Conservation (phyloP, 2,329 filamentous ascomycete genomes). For the Ophiostoma montium region DNA sequence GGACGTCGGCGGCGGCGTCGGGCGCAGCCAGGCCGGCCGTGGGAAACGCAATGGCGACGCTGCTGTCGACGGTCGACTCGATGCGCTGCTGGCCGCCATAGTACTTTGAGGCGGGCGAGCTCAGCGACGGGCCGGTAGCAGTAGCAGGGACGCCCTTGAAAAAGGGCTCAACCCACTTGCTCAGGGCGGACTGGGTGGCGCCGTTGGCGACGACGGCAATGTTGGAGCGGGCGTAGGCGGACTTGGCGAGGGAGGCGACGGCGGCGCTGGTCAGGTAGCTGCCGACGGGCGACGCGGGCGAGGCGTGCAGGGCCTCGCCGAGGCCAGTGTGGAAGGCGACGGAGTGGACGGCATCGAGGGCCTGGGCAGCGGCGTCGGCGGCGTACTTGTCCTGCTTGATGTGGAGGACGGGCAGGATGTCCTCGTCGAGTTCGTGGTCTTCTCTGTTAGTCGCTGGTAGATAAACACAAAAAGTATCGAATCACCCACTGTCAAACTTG, state of each 20-base stretch:
- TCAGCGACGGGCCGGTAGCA: slow-evolving; percentile 27
- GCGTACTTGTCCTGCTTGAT: slow-evolving; percentile 62
- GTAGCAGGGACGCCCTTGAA: slow-evolving; percentile 57
- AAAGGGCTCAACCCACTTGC: slow-evolving; percentile 88
- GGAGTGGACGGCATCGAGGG: slow-evolving; percentile 72
- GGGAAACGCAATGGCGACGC: slow-evolving; percentile 82
- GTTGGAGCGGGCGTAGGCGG: slow-evolving; percentile 78
- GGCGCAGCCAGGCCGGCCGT: slow-evolving; percentile 68
- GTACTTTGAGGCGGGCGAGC: slow-evolving; percentile 64
- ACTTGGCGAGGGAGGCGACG: slow-evolving; percentile 60
- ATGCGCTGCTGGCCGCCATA: slow-evolving; percentile 89
- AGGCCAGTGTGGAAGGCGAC: slow-evolving; percentile 90
- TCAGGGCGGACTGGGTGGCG: slow-evolving; percentile 57
- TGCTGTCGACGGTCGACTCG: slow-evolving; percentile 61
- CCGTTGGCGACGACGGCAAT: slow-evolving; percentile 87
- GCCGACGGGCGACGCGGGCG: slow-evolving; percentile 54
- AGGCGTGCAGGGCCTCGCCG: slow-evolving; percentile 61
- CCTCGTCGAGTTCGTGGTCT: slow-evolving; percentile 87
- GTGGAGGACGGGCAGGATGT: slow-evolving; percentile 64
- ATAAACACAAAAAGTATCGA: too few relatives aligned
- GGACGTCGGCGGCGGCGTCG: slow-evolving; percentile 81
- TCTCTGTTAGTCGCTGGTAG: not conserved
- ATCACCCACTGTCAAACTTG: slow-evolving; percentile 63
- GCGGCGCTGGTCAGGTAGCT: slow-evolving; percentile 69
- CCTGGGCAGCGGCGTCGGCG: slow-evolving; percentile 48